These are phyloP conservation scores for Tulasnella calospora DNA, from an alignment of 768 basidiomycete genomes.

Conservation along the genomic window DNA sequence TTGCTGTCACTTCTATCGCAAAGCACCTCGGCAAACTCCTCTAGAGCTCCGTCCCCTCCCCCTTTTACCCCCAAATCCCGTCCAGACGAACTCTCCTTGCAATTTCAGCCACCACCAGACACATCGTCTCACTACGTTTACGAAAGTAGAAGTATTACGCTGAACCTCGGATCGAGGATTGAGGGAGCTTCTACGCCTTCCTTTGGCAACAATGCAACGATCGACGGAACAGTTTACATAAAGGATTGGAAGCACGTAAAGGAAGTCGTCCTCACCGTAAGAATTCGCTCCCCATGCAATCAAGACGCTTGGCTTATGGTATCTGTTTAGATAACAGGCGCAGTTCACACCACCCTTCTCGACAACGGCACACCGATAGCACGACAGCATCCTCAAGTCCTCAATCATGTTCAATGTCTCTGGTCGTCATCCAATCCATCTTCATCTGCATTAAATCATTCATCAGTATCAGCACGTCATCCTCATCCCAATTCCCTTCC, in stretches of 20 bases:
- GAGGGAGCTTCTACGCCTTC: not conserved
- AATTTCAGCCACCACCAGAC: not conserved
- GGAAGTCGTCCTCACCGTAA: slow-evolving; percentile 12
- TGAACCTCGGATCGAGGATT: slow-evolving; percentile 5
- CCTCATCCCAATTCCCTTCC: not conserved
- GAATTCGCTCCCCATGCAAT: not conserved
- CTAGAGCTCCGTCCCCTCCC: not conserved
- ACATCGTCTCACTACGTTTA: slow-evolving; percentile 5
- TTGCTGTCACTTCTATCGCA: not conserved
- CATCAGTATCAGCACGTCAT: not conserved
- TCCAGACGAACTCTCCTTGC: not conserved
- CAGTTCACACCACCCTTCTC: not conserved
- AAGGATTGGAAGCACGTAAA: slow-evolving; percentile 12
- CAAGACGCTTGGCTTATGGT: not conserved
- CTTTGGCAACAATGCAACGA: slow-evolving; percentile 18
- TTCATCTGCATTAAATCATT: not conserved
- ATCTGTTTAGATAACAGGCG: not conserved
- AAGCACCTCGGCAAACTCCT: not conserved
- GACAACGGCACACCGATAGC: not conserved
- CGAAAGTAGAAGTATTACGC: not conserved
- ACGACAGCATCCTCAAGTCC: not conserved
- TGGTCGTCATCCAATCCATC: slow-evolving; percentile 9
- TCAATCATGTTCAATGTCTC: not conserved
- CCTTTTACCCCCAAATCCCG: not conserved
- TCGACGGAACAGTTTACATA: not conserved